Evolutionary conservation across 1,139 yeast species (phyloP), one percentile per base, ranked within the genome.

Genomic region (Hansenula lynferdii): DNA sequence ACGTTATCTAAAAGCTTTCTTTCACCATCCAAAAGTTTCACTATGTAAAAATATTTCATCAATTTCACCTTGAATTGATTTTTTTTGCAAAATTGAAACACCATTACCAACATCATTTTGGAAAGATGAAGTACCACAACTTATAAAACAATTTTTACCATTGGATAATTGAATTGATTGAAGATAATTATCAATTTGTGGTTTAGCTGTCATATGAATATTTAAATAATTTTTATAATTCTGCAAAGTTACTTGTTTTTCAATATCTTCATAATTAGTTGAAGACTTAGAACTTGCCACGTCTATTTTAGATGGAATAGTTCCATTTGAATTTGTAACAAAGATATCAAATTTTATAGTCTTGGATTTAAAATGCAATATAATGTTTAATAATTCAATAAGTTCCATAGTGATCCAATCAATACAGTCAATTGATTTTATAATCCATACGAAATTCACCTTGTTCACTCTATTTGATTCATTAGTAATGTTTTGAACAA

Each of bases 41-140:
- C 80, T 73, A 47, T 79, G 84, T 34, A 79, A 57, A 47, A 64
- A 76, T 10, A 79, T 63, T 52, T 79, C 85, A 32, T 69, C 62
- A 11, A 63, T 53, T 4, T 52, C 18, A 26, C 15, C 38, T 6
- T 47, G 32, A 3, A 54, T 37, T 4, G 63, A 59, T n/a, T 43
- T 39, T 6, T 41, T 49, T 43, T 69, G 74, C 5, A 66, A 37
- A 11, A 44, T n/a, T 1, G 84, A 70, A 5, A 68, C 72, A 0
- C 65, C 62, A 30, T 59, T 58, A 19, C 77, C 69, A 17, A 71
- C 72, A n/a, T 63, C 62, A 12, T 53, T 36, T 49, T 69, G 74
- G 60, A 75, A 58, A 1, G 69, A 57, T 4, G 60, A 62, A 27
- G 77, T 70, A 2, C 85, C 85, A 1, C 80, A 75, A 20, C 8